phyloP scores from a whole-genome alignment of 2,329 filamentous ascomycete genomes.

The Penicillium oxalicum region DNA sequence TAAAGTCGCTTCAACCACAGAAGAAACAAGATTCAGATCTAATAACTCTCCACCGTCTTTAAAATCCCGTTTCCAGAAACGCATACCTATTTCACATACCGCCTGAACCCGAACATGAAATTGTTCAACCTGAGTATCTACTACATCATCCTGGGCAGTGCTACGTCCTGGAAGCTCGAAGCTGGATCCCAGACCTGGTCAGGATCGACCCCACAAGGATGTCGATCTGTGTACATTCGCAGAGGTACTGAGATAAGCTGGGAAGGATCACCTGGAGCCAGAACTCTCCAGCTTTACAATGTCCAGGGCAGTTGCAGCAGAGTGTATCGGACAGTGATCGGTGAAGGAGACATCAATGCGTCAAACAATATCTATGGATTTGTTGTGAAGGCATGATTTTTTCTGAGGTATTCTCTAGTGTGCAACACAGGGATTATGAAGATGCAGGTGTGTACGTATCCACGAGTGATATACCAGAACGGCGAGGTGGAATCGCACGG shows the following conservation, averaged over 20 bases:
- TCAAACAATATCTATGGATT: conserved; percentile 39
- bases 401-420: not conserved
- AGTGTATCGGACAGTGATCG: conserved; percentile 13
- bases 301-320: conserved; percentile 3
- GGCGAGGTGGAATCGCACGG: no score
- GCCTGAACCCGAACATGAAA: not conserved
- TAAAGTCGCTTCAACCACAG: not conserved
- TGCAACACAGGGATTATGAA: no score
- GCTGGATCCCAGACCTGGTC: conserved; percentile 1
- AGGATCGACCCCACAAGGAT: conserved; percentile 3
- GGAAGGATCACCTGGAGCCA: conserved; percentile 7
- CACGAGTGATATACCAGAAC: no score
- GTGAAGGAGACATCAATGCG: conserved; percentile 12
- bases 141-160: not conserved
- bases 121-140: not conserved
- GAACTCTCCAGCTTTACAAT: conserved; percentile 9
- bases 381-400: conserved; percentile 43
- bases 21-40: no score
- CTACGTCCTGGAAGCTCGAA: conserved; percentile 5
- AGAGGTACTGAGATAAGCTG: conserved; percentile 10
- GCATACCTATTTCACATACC: not conserved
- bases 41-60: not conserved
- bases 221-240: conserved; percentile 6
- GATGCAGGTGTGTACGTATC: no score
- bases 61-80: not conserved